Evolutionary conservation across 208 protist species (phyloP), one percentile per base, ranked within the genome.

Genomic region (Blastocrithidia nonstop): DNA sequence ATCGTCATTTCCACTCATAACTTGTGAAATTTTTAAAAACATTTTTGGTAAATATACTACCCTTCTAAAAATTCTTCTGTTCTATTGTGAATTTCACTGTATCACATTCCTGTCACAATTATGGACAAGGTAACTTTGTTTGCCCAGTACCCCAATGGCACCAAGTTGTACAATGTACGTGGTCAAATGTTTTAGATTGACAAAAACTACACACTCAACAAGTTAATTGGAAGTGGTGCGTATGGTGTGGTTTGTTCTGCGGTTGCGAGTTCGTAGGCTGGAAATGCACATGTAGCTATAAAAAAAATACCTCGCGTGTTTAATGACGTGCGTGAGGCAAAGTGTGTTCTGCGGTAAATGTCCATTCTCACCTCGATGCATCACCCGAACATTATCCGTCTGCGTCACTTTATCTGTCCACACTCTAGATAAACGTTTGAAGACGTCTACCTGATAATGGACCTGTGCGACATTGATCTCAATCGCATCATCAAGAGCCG

Each of bases 231-330:
- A 0, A 73, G 65, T 35, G 88, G 84, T 15, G 64, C 82, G 6
- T 91, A 94, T 59, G 86, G 86, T 1, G 85, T 57, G 25, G 86
- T 94, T 0, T 94, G 86, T 47, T 74, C 80, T 8, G 86, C 81
- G n/a, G 50, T 48, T 11, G 51, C 26, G 33, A 26, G 42, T 29
- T 39, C 19, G 29, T 1, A 41, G 59, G 26, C 49, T 63, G 53
- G 7, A 62, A 81, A 40, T 63, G 61, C 26, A n/a, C n/a, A n/a
- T n/a, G 94, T 98, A 0, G 97, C 97, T 5, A 98, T 99, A 48
- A 99, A 99, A 61, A 98, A 97, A 57, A 83, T 98, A 23, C 53
- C 64, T 9, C 88, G 90, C 23, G 78, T 95, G 3, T 98, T 99
- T 65, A 65, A 94, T 25, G 83, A 98, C 41, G 31, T 96, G 6